phyloP scores from a whole-genome alignment of 2,329 filamentous ascomycete genomes.

The Fusarium anguioides region DNA sequence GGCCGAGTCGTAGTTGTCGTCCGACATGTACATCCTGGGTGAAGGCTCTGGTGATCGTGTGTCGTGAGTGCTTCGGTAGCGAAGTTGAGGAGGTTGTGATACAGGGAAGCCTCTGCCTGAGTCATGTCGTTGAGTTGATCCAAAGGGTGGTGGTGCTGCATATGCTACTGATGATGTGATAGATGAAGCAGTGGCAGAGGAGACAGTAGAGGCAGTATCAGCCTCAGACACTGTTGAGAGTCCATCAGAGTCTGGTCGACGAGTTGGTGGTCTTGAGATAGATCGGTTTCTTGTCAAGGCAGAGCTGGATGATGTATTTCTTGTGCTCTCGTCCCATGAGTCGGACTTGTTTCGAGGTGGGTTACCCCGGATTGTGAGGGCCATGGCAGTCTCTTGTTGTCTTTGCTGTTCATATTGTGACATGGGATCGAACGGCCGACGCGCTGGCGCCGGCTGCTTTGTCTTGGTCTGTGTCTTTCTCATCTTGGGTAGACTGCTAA shows the following conservation, averaged over 20 bases:
- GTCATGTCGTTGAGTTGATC: slow-evolving; percentile 11
- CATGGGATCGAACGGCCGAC: slow-evolving; percentile 33
- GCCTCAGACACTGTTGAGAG: slow-evolving; percentile 45
- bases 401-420: slow-evolving; percentile 38
- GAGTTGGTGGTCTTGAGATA: slow-evolving; percentile 35
- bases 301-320: slow-evolving; percentile 22
- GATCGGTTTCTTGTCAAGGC: slow-evolving; percentile 33
- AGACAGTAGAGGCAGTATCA: slow-evolving; percentile 27
- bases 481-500: slow-evolving; percentile 22
- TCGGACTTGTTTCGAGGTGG: slow-evolving; percentile 37
- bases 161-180: too few relatives aligned
- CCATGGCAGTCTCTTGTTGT: slow-evolving; percentile 39
- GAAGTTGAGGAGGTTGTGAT: slow-evolving; percentile 42
- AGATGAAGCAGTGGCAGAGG: slow-evolving; percentile 11
- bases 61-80: slow-evolving; percentile 40
- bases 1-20: slow-evolving; percentile 44
- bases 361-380: slow-evolving; percentile 43
- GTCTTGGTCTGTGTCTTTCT: slow-evolving; percentile 36
- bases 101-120: slow-evolving; percentile 33
- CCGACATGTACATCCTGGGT: slow-evolving; percentile 39
- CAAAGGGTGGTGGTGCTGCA: slow-evolving; percentile 2
- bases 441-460: slow-evolving; percentile 17
- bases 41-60: slow-evolving; percentile 37
- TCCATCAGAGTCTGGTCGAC: slow-evolving; percentile 34
- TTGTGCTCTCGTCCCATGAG: slow-evolving; percentile 31